These are phyloP conservation scores for Takashimella koratensis DNA, from an alignment of 1,284 basidiomycete species.

Conservation along the genomic window DNA sequence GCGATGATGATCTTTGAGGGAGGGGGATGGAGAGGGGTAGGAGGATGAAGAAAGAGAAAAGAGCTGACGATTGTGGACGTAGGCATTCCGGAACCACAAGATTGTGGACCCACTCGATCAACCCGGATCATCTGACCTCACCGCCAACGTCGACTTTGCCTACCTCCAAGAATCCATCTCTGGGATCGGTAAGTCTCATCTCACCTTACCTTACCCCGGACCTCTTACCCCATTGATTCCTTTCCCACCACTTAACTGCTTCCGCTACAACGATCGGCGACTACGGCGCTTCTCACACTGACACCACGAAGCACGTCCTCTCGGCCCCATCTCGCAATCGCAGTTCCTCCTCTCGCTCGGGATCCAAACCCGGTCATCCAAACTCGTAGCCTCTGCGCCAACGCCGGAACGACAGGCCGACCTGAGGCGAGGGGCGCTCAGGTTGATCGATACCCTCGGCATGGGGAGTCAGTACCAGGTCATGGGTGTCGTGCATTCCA, in stretches of 20 bases:
- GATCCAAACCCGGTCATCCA: constrained; percentile 59
- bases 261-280: too few species aligned
- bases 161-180: constrained; percentile 74
- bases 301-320: constrained; percentile 48
- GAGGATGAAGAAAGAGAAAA: not conserved
- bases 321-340: constrained; percentile 66
- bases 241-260: too few species aligned
- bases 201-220: not conserved
- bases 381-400: constrained; percentile 55
- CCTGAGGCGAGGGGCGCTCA: constrained; percentile 51
- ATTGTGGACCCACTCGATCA: constrained; percentile 79
- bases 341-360: constrained; percentile 70
- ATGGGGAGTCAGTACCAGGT: constrained; percentile 60
- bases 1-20: too few species aligned
- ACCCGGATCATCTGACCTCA: constrained; percentile 87
- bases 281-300: not conserved
- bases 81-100: constrained; percentile 87
- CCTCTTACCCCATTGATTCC: not conserved
- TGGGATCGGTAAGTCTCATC: constrained; percentile 56
- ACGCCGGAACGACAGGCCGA: constrained; percentile 53
- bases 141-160: constrained; percentile 92
- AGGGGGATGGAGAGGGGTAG: not conserved
- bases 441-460: constrained; percentile 55
- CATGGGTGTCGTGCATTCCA: constrained; percentile 49
- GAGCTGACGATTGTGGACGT: not conserved